Conservation (phyloP, 805 yeast genomes). For the Saccharomyces jurei region DNA sequence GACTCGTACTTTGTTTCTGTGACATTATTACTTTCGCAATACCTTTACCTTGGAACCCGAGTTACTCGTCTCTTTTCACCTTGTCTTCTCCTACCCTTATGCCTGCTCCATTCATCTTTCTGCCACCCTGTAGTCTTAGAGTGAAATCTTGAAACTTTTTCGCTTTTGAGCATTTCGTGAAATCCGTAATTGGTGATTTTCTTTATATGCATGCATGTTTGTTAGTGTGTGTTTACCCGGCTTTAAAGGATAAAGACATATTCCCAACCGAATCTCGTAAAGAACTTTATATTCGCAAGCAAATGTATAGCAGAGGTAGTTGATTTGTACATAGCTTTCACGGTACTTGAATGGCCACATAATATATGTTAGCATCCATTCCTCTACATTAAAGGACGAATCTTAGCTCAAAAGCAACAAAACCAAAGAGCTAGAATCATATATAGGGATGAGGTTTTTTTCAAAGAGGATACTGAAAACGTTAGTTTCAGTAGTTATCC, state of each 20-base stretch:
- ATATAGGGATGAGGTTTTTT: background rate
- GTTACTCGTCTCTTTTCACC: background rate
- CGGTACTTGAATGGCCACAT: background rate
- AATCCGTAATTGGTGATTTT: background rate
- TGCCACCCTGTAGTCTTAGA: background rate
- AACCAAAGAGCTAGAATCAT: background rate
- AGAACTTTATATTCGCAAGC: background rate
- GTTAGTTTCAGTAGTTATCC: background rate
- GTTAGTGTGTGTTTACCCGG: background rate
- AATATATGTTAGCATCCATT: background rate
- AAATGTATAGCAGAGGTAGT: background rate
- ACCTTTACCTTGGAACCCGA: background rate
- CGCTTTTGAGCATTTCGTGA: background rate
- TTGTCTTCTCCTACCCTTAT: background rate
- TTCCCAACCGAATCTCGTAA: background rate
- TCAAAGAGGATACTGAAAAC: background rate
- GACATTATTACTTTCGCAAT: background rate
- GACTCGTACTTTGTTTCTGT: constrained; percentile 2
- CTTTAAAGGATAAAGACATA: background rate
- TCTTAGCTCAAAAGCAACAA: background rate
- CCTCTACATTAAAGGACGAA: background rate
- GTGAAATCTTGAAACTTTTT: background rate
- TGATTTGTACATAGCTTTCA: background rate
- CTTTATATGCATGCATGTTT: too few relatives aligned
- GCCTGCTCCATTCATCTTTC: background rate